These are phyloP conservation scores for Chlorella sp. DNA, from an alignment of 139 green algal genomes.

Conservation along the genomic window DNA sequence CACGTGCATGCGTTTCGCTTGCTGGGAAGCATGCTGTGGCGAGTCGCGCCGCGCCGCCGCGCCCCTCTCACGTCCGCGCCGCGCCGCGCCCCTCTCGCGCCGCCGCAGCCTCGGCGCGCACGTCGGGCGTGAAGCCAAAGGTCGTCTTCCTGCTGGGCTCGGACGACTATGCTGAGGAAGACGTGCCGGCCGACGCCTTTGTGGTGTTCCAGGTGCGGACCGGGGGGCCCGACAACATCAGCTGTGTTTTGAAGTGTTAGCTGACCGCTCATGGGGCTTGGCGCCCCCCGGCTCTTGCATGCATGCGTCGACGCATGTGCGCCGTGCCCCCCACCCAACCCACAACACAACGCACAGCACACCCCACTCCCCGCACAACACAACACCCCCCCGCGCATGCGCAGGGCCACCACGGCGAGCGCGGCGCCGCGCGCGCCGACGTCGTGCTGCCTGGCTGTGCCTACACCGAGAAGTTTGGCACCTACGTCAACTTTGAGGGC, in stretches of 20 bases:
- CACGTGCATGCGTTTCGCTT: not conserved
- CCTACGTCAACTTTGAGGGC: conserved; percentile 94
- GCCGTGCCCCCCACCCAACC: too few species aligned
- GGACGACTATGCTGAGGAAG: conserved; percentile 79
- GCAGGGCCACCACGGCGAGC: conserved; percentile 93
- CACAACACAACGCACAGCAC: too few species aligned
- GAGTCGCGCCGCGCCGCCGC: not conserved
- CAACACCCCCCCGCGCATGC: not conserved
- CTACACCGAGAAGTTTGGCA: conserved; percentile 88
- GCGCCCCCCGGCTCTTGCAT: too few species aligned
- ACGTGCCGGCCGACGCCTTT: conserved; percentile 88
- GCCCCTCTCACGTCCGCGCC: not conserved
- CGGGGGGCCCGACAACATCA: too few species aligned
- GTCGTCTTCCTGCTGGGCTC: conserved; percentile 94
- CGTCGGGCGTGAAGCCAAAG: too few species aligned
- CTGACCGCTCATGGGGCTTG: too few species aligned
- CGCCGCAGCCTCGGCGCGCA: too few species aligned
- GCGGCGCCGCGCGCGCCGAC: conserved; percentile 85
- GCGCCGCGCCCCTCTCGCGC: not conserved
- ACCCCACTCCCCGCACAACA: not conserved
- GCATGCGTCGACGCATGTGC: too few species aligned
- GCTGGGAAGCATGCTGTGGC: not conserved
- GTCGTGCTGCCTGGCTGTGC: conserved; percentile 92
- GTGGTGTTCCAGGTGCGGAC: conserved; percentile 89
- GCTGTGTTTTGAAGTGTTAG: too few species aligned